Base-by-base conservation (phyloP, 1,284 basidiomycete species). In the Dichomitus squalens region DNA sequence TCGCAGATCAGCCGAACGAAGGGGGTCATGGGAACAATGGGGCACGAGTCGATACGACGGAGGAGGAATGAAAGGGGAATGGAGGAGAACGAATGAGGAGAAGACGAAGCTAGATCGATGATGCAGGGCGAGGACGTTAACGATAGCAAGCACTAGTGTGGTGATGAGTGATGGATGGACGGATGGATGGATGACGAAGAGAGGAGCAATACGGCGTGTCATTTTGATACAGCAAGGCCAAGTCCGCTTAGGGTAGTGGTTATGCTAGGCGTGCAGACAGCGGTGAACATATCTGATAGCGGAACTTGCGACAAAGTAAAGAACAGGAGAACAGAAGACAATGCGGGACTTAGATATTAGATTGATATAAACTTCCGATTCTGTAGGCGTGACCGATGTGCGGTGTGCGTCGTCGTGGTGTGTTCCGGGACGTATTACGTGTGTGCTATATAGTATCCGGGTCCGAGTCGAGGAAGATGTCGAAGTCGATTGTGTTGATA, bases 201-300 rank as follows among this genome's bases (percentile, higher is more conserved):
- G 39, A 52, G 31, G 51, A 55, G 55, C 55, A 52, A 48, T 52
- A 53, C 53, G 53, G 54, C 48, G 59, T 39, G 60, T 55, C 50
- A 25, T 58, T 60, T 63, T 63, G 58, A 63, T 63, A 63, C 59
- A 64, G 57, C 57, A 61, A 49, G 49, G 54, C 38, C 47, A 47
- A 25, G 23, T 36, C 49, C 53, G 51, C 52, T 49, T 49, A 43
- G 38, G 43, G 35, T 34, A 7, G 12, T 23, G 25, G 25, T 16
- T 25, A 23, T 4, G n/a, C 27, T 25, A 27, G n/a, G 25, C 7
- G 1, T 12, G 47, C 31, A 33, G 34, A 36, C 34, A 12, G 35
- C 35, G 38, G 38, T 6, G 38, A 11, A 2, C 5, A 31, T 31
- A 31, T 31, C 29, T 31, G 29, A 47, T 18, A 47, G 18, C 9